Base-by-base conservation (phyloP, 192 early-diverging fungal genomes). In the Podila epicladia region DNA sequence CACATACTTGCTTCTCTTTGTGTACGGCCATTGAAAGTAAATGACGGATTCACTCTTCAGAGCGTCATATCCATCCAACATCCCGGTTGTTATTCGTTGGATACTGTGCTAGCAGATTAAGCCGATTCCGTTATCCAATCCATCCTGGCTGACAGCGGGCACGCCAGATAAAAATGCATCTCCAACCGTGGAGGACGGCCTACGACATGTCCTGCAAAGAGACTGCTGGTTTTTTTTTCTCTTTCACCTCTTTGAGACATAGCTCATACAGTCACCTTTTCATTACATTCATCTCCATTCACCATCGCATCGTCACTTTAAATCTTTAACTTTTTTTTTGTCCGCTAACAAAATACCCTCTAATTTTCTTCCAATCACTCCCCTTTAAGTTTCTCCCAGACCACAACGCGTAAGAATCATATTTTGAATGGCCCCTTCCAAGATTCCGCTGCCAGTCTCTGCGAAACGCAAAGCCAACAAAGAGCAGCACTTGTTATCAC, bases 91-190 rank as follows among this genome's bases (percentile, higher is more conserved):
- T 45, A 17, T 17, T 45, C 41, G 41, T 45, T 45, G 41, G 41
- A 31, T 59, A 31, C 26, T 33, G 58, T 12, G 2, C 19, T 7
- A 59, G 4, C 28, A 9, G 29, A 22, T 15, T 15, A 45, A 45
- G 12, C 17, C 8, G 62, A 75, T 69, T 75, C 73, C 62, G 24
- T 48, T 24, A 33, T 68, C 73, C 73, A 24, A 50, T 75, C 61
- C 68, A 35, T 64, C 55, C 73, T 75, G 60, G 53, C n/a, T 55
- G 24, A 24, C 24, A 26, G 24, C 20, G 12, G 11, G 24, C 24
- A 55, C 53, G 13, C 8, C 41, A 12, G 41, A 45, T 45, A 45
- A 45, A 45, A 45, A 45, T 45, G 13, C 41, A 45, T 45, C 41
- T 2, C 2, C 15, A 45, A 45, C 12, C 41, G 13, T 45, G 41